A percentile compares a stretch with the other conserved stretches of the same genome.
phyloP scores from a whole-genome alignment of 2,329 filamentous ascomycete species.

The Sphaceloma murrayae region DNA sequence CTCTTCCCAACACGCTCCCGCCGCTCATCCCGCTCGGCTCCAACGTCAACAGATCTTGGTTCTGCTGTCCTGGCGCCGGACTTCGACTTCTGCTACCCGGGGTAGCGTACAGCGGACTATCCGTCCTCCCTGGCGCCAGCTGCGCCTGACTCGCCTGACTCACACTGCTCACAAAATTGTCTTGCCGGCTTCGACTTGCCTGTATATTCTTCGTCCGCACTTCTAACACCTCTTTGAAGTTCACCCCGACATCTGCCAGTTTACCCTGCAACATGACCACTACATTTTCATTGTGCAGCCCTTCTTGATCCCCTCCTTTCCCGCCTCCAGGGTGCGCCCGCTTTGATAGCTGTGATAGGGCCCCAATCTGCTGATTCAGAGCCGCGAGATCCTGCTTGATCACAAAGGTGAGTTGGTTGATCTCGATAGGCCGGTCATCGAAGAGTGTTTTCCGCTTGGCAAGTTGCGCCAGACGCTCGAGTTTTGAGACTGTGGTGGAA shows the following conservation, averaged over 20 bases:
- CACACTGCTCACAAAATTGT: conserved; percentile 91
- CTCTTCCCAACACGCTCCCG: conserved; percentile 35
- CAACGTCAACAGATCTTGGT: conserved; percentile 65
- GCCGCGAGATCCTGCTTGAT: conserved; percentile 93
- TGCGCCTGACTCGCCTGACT: conserved; percentile 42
- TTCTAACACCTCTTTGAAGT: conserved; percentile 96
- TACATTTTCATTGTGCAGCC: conserved; percentile 97
- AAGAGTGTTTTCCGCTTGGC: conserved; percentile 96
- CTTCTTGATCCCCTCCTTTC: conserved; percentile 57
- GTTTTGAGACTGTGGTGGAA: conserved; percentile 82
- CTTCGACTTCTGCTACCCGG: conserved; percentile 56
- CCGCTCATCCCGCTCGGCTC: conserved; percentile 53
- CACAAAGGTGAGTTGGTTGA: conserved; percentile 91
- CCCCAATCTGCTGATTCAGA: conserved; percentile 77
- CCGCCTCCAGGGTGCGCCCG: conserved; percentile 60
- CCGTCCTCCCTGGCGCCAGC: conserved; percentile 17
- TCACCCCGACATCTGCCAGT: conserved; percentile 81
- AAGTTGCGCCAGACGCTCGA: conserved; percentile 86
- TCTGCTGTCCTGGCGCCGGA: conserved; percentile 20
- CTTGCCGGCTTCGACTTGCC: conserved; percentile 79
- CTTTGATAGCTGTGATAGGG: conserved; percentile 66
- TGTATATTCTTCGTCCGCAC: conserved; percentile 97
- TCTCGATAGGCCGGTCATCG: conserved; percentile 91
- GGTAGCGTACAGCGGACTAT: conserved; percentile 48
- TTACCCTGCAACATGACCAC: conserved; percentile 85